Base-by-base conservation (phyloP, 2,329 filamentous ascomycete species). In the Colletotrichum chlorophyti region DNA sequence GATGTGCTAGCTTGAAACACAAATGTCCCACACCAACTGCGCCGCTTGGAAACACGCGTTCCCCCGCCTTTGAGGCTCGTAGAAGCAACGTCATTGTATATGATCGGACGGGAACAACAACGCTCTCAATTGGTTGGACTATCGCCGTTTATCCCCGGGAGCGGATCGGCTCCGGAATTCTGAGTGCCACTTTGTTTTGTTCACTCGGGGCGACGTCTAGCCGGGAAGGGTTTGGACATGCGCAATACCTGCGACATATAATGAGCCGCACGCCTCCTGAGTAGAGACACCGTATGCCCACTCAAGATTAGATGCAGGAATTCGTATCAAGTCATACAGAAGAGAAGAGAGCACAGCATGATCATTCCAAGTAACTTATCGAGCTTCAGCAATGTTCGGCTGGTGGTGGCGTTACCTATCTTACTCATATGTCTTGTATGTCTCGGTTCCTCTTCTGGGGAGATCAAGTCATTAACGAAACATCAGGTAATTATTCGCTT, bases 341-440 rank as follows among this genome's bases (percentile, higher is more conserved):
- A 19, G 23, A 43, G 24, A 50, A 23, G 8, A 14, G n/a, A n/a
- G n/a, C n/a, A n/a, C 50, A 43, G 11, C 14, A 59, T 59, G 55
- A 59, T 55, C 19, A 59, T 59, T 8, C 55, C 50, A 21, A 15
- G 17, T 24, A 42, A 49, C 3, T 54, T 59, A 12, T 37, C 55
- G 4, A 27, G 14, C 11, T 21, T 59, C 5, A 38, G 31, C 42
- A 54, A 49, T 6, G 19, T 48, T 4, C 55, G 51, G n/a, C 37
- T 59, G 31, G 50, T 42, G 6, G 55, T 54, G 29, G 37, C 50
- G 14, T 46, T 59, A 12, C 55, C 42, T 15, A 19, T 48, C 8
- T n/a, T 48, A 9, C 23, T 59, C 7, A 6, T 55, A 5, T 29
- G 17, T 7, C 19, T 59, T 29, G 55, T 59, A 43, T 26, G 37